Percentiles rank a stretch among this genome's conserved stretches.
phyloP scores from a whole-genome alignment of 305 asterid species.

The Fraxinus sp. region DNA sequence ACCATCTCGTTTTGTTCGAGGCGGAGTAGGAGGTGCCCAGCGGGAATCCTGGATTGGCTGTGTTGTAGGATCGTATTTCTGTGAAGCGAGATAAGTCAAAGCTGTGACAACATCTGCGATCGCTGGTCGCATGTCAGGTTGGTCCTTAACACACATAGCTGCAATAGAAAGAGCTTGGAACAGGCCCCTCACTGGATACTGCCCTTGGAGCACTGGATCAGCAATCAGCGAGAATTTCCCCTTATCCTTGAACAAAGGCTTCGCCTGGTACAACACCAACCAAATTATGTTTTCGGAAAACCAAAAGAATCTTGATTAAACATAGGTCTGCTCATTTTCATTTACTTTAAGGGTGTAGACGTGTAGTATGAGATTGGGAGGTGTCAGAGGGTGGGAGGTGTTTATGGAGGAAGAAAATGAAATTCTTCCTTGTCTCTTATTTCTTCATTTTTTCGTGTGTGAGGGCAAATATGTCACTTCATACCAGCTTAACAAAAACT shows the following conservation, averaged over 20 bases:
- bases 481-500: neutral
- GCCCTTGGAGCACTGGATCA: constrained; percentile 75
- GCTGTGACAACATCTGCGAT: constrained; percentile 89
- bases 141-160: constrained; percentile 86
- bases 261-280: constrained; percentile 45
- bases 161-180: constrained; percentile 83
- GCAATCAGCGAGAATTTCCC: constrained; percentile 65
- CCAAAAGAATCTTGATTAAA: neutral
- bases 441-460: neutral
- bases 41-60: constrained; percentile 35
- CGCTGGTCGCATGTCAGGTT: constrained; percentile 62
- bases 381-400: neutral
- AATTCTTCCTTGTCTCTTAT: neutral
- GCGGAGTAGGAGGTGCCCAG: constrained; percentile 51
- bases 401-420: neutral
- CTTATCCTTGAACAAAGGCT: constrained; percentile 71
- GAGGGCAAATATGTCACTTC: neutral
- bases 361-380: neutral
- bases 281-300: neutral
- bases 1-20: constrained; percentile 44
- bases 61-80: constrained; percentile 44
- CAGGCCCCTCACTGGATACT: constrained; percentile 66
- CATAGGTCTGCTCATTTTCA: neutral
- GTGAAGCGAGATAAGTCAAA: constrained; percentile 63
- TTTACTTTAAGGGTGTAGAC: neutral